Base-by-base conservation (phyloP, 176 grass and related monocot species). In the Eragrostis curvula region DNA sequence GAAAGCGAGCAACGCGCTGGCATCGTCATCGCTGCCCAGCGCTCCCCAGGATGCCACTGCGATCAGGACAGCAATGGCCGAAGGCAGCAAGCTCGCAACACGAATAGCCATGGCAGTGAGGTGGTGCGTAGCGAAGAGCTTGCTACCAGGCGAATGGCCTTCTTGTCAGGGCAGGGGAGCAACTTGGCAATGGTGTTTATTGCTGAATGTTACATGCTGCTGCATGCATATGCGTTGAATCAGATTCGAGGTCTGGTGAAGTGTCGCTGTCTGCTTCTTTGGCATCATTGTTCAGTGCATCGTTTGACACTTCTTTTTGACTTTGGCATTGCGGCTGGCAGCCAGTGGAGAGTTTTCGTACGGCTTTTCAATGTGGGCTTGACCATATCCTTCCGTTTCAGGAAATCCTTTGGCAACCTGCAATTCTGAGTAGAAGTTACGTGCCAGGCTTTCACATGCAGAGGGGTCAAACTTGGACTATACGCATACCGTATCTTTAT, bases 121-220 rank as follows among this genome's bases (percentile, higher is more conserved):
- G 16, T 70, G 27, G 15, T 20, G 3, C 3, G 7, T 47, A 45
- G n/a, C 39, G 18, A 70, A 42, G 66, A 70, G 20, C 15, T 70
- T 14, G 50, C 16, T 53, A 46, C 27, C 21, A 41, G 23, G 40
- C 48, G 41, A 27, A 68, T 21, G 78, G 27, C 48, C 40, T 80
- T 52, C 65, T 21, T 44, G 51, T 81, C 39, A 81, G 24, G 46
- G 55, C 43, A 71, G 16, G 80, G 3, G 48, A 75, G 32, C 51
- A 75, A 59, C 52, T 59, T 75, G 52, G 51, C 58, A 21, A 3
- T 20, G 9, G 25, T 59, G 18, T 41, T 62, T 45, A 63, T 30
- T 47, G 0, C 36, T 6, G 17, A 74, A 20, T 29, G 12, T n/a
- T n/a, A n/a, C 40, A 51, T 75, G 32, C 21, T 24, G 56, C 20